Conservation (phyloP, 495 filamentous ascomycete species). For the Talaromyces liani region DNA sequence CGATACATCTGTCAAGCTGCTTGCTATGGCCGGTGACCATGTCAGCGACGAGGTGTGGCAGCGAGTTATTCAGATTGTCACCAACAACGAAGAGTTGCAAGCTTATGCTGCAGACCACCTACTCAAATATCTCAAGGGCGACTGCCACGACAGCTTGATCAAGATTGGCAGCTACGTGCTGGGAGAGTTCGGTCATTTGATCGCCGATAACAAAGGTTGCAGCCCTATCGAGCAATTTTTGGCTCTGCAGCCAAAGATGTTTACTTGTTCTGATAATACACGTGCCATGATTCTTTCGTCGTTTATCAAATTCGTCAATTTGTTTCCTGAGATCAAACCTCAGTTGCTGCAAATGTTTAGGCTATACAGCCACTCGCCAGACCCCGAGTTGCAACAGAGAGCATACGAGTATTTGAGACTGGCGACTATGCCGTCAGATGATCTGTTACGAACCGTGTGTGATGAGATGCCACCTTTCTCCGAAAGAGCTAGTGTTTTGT, state of each 20-base stretch:
- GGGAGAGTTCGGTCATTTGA: conserved; percentile 94
- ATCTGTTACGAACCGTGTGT: conserved; percentile 89
- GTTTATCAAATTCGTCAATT: conserved; percentile 95
- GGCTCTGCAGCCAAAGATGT: conserved; percentile 84
- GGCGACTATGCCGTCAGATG: conserved; percentile 78
- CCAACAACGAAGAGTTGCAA: conserved; percentile 97
- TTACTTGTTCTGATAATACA: conserved; percentile 80
- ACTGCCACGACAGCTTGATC: conserved; percentile 93
- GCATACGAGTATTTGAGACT: conserved; percentile 93
- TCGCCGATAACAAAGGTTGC: conserved; percentile 87
- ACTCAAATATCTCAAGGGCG: conserved; percentile 79
- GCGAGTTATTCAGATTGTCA: conserved; percentile 96
- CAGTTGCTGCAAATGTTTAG: conserved; percentile 86
- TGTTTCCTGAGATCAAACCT: conserved; percentile 98
- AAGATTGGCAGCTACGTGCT: conserved; percentile 96
- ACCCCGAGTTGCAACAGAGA: conserved; percentile 92
- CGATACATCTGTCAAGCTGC: conserved; percentile 88
- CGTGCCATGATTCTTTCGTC: conserved; percentile 89
- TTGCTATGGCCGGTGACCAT: conserved; percentile 96
- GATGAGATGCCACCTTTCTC: conserved; percentile 99
- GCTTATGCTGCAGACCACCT: conserved; percentile 93
- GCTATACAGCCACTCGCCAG: conserved; percentile 87
- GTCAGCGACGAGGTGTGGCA: conserved; percentile 99
- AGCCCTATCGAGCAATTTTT: conserved; percentile 98
- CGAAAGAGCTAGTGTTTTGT: conserved; percentile 81